These are phyloP conservation scores for Penicillium nordicum DNA, from an alignment of 2,329 filamentous ascomycete species.

Conservation along the genomic window DNA sequence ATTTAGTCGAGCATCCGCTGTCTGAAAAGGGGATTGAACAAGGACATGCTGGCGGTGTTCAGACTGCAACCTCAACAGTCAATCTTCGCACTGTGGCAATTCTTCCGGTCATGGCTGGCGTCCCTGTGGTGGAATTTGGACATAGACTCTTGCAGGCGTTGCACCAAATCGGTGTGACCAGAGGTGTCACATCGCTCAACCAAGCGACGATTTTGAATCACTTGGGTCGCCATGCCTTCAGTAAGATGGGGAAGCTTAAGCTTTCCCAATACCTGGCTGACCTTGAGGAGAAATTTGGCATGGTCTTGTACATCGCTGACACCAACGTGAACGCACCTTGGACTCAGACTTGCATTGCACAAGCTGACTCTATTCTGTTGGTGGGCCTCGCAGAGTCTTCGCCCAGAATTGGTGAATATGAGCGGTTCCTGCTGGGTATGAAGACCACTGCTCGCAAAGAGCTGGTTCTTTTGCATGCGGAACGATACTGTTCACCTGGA, in stretches of 20 bases:
- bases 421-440: constrained; percentile 91
- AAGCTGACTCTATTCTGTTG: constrained; percentile 92
- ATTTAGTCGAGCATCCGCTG: constrained; percentile 77
- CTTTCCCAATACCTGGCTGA: constrained; percentile 94
- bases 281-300: constrained; percentile 92
- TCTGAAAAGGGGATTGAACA: constrained; percentile 63
- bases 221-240: constrained; percentile 92
- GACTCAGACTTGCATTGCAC: constrained; percentile 96
- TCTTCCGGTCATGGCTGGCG: constrained; percentile 82
- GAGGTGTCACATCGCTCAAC: constrained; percentile 87
- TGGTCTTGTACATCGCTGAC: constrained; percentile 93
- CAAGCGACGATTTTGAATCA: constrained; percentile 93
- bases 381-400: constrained; percentile 89
- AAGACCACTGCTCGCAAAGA: constrained; percentile 96
- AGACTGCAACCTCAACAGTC: constrained; percentile 70
- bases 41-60: constrained; percentile 50
- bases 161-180: constrained; percentile 80
- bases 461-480: constrained; percentile 81
- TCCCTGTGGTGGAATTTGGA: constrained; percentile 94
- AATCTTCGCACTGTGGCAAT: constrained; percentile 92
- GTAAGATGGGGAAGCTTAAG: constrained; percentile 93
- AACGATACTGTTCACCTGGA: constrained; percentile 81
- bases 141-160: constrained; percentile 82
- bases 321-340: constrained; percentile 96
- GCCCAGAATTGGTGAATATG: constrained; percentile 89